Evolutionary conservation across 1,139 yeast species (phyloP).

Genomic region (Kodamaea sp.): DNA sequence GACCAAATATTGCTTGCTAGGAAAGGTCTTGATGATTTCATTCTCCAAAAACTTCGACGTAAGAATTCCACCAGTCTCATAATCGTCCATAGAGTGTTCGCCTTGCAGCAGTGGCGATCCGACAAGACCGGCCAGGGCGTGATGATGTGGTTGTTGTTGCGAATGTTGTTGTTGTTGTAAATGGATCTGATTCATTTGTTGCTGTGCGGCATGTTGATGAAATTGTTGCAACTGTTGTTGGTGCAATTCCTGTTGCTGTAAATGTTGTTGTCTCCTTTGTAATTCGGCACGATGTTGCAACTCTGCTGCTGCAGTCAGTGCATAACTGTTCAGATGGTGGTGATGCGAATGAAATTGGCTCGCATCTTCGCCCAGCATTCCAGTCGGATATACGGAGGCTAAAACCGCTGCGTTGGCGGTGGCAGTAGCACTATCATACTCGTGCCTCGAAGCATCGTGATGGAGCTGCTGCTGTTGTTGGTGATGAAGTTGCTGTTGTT

Average conservation of each 20-base stretch:
- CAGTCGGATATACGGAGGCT: slow-evolving; percentile 14
- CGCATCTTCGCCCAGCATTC: slow-evolving; percentile 20
- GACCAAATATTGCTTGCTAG: slow-evolving; percentile 40
- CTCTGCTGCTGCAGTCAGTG: slow-evolving; percentile 24
- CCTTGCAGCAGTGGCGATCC: slow-evolving; percentile 5
- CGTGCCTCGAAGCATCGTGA: slow-evolving; percentile 10
- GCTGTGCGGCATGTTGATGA: slow-evolving; percentile 10
- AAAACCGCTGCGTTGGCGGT: slow-evolving; percentile 21
- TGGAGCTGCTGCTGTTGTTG: slow-evolving; percentile 3
- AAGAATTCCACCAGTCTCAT: slow-evolving; percentile 14
- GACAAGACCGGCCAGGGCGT: slow-evolving; percentile 8
- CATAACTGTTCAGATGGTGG: slow-evolving; percentile 21
- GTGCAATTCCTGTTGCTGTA: slow-evolving; percentile 22
- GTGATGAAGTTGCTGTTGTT: slow-evolving; percentile 13
- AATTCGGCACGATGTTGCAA: slow-evolving; percentile 26
- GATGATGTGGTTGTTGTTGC: slow-evolving; percentile 18
- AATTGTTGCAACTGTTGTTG: slow-evolving; percentile 23
- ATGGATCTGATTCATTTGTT: slow-evolving; percentile 5
- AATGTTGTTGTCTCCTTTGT: slow-evolving; percentile 22
- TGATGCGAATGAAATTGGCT: slow-evolving; percentile 24
- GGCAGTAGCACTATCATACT: slow-evolving; percentile 14
- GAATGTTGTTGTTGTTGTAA: slow-evolving; percentile 11
- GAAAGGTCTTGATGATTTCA: slow-evolving; percentile 45
- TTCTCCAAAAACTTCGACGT: slow-evolving; percentile 38
- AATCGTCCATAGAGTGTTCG: slow-evolving; percentile 13